These are phyloP conservation scores for Vaccinium macrocarpon DNA, from an alignment of 148 eudicot species.

Conservation along the genomic window DNA sequence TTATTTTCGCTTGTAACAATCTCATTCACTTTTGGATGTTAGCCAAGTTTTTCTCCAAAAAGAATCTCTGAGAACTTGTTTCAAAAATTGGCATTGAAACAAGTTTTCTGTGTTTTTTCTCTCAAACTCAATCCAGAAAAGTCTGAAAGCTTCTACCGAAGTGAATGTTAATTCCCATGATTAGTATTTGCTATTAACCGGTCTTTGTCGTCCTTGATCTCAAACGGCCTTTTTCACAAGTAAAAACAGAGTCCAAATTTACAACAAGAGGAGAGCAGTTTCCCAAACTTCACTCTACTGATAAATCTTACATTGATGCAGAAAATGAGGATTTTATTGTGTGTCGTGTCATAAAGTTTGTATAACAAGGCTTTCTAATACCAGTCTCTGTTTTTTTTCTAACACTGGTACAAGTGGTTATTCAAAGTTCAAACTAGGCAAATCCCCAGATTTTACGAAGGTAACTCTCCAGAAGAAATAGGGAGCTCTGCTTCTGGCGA, in stretches of 20 bases:
- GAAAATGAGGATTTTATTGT: background rate
- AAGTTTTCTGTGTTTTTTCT: no score
- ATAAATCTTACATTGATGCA: background rate
- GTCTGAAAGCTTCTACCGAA: no score
- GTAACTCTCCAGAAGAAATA: background rate
- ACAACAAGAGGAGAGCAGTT: background rate
- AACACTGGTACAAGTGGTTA: background rate
- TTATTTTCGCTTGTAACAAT: background rate
- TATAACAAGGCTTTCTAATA: background rate
- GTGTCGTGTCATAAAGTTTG: background rate
- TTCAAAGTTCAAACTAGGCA: conserved; percentile 1
- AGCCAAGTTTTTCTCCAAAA: background rate
- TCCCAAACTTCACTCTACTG: background rate
- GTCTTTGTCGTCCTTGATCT: no score
- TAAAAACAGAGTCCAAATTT: background rate
- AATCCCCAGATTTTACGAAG: background rate
- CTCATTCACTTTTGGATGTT: background rate
- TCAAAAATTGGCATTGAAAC: background rate
- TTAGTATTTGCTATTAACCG: no score
- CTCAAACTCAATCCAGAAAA: background rate
- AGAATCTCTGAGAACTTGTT: background rate
- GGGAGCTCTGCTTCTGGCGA: background rate
- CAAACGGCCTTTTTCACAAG: background rate
- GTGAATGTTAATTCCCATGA: no score
- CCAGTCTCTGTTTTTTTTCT: background rate